These are phyloP conservation scores for Begonia peltatifolia DNA, from an alignment of 306 rosid genomes.

Conservation along the genomic window DNA sequence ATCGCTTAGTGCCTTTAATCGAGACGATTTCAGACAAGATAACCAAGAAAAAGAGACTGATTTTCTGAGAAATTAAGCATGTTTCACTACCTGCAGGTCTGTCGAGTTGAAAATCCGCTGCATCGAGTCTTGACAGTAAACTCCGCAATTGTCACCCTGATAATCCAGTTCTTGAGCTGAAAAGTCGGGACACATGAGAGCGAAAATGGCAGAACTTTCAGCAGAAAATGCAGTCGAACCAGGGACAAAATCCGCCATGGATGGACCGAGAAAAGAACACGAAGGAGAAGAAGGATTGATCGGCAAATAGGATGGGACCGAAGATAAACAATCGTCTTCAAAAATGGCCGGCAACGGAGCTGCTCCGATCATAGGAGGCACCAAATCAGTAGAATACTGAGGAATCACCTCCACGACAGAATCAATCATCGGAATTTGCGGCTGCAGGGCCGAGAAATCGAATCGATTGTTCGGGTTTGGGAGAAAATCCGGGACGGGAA, in stretches of 20 bases:
- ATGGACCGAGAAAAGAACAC: constrained; percentile 45
- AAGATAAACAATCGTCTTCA: constrained; percentile 63
- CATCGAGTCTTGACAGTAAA: constrained; percentile 44
- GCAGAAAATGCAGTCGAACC: constrained; percentile 31
- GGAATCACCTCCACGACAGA: constrained; percentile 42
- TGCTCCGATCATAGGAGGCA: constrained; percentile 33
- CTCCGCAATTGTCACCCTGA: constrained; percentile 55
- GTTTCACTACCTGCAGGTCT: constrained; percentile 56
- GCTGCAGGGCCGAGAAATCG: constrained; percentile 39
- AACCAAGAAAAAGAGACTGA: too few species aligned
- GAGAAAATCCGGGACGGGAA: constrained; percentile 24
- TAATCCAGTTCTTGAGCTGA: constrained; percentile 59
- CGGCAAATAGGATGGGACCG: constrained; percentile 51
- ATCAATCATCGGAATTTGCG: constrained; percentile 23
- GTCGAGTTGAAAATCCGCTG: constrained; percentile 39
- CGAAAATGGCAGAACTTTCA: constrained; percentile 38
- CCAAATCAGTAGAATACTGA: constrained; percentile 23
- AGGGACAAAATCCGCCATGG: constrained; percentile 46
- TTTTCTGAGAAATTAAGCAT: too few species aligned
- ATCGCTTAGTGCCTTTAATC: constrained; percentile 30
- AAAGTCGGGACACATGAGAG: constrained; percentile 48
- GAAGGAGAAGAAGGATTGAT: constrained; percentile 45
- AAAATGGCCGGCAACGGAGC: constrained; percentile 27
- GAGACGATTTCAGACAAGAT: neutral
- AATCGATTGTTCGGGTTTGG: constrained; percentile 39